Base-by-base conservation (phyloP, 2,329 filamentous ascomycete species). In the Arachnopeziza araneosa region DNA sequence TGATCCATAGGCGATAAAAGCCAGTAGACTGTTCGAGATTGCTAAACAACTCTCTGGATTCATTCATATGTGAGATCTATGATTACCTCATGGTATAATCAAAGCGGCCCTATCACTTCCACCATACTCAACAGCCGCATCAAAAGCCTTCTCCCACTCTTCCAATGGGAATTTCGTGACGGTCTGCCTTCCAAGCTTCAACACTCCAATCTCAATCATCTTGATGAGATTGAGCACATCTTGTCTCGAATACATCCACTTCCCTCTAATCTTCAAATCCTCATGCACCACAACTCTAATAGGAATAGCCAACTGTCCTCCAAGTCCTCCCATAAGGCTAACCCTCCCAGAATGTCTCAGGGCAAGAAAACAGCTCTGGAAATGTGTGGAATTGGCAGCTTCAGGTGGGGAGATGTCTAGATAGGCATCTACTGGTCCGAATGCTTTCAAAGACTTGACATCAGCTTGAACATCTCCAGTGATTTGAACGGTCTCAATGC, bases 331-430 rank as follows among this genome's bases (percentile, higher is more conserved):
- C 74, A 74, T 74, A 4, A 75, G 56, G 44, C 67, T 71, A 0
- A 72, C 66, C 7, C 76, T 67, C 1, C 75, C 77, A 60, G 66
- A 19, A 62, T 52, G 53, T 62, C 63, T 56, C 1, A 68, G 57
- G 8, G 48, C 68, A 68, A 62, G 68, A 66, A 56, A 79, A 63
- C 4, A 73, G 63, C 55, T 68, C 70, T 71, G 60, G 22, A 81
- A 56, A 63, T 81, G 77, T 1, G 74, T 76, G 1, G 74, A 75
- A 1, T 73, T 64, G 0, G 64, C 61, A 0, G 77, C 78, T 24
- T 66, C 64, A 0, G 72, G 68, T 1, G 80, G 79, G 9, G 77
- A 75, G 22, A 82, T 71, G 64, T 83, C 80, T 23, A 80, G 66
- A 56, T 73, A 75, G 0, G 74, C 78, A 60, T 82, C 79, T 1